Evolutionary conservation across 2,329 filamentous ascomycete genomes (phyloP), one percentile per base, ranked within the genome.

Genomic region (Fusarium poae): DNA sequence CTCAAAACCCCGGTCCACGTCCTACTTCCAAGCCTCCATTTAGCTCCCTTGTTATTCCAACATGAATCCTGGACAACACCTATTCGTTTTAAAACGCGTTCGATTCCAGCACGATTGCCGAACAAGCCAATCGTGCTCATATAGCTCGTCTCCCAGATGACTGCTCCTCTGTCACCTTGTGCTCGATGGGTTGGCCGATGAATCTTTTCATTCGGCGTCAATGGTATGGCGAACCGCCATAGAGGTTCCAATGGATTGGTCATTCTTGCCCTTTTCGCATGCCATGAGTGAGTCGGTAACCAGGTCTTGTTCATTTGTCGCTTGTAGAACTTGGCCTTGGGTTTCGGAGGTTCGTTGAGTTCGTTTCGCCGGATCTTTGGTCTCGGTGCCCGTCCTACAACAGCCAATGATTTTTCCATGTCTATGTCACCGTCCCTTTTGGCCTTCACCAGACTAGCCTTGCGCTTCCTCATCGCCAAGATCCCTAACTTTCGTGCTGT

Each of bases 121-220:
- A 91, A 89, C 5, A 98, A 77, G 16, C 90, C 86, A 68, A 98
- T 91, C 2, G 93, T 97, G 71, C 92, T 92, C 82, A 96, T 91
- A 77, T 97, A 99, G 77, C 94, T 98, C 83, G 89, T 92, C 79
- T 99, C 96, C 94, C 95, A 98, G 1, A 90, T 90, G 43, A 98
- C 84, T 23, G 91, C 91, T 7, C 96, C 94, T 68, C 90, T 88
- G 53, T 90, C 85, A 29, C 89, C 89, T 53, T 89, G 88, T 23
- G 93, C 91, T 68, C 94, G 89, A 81, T 98, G 94, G 0, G 93
- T 96, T 45, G 93, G 89, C 51, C 96, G 85, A 77, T 97, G 97
- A 52, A 91, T 90, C 82, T 99, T 99, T 76, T 93, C 90, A 29
- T 92, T 97, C 0, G 95, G 93, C 6, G 92, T 93, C 67, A 97